phyloP scores from a whole-genome alignment of 345 rosid genomes.

The Psidium friedrichsthalianum region DNA sequence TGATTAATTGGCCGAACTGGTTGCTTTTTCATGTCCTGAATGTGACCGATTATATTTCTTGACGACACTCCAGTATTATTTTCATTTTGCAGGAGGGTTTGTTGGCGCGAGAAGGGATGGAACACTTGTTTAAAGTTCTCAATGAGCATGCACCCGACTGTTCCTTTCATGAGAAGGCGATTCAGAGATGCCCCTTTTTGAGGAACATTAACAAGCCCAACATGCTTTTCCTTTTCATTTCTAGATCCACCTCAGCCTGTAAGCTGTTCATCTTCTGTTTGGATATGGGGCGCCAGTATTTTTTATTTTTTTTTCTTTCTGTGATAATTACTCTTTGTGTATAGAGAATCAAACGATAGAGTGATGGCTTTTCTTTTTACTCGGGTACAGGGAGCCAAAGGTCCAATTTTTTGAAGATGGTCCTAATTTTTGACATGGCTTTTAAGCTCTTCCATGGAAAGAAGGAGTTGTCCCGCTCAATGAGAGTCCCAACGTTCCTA shows the following conservation, averaged over 20 bases:
- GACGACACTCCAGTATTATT: background rate
- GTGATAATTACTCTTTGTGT: no score
- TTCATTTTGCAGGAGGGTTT: background rate
- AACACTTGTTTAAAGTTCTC: conserved; percentile 22
- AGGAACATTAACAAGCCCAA: conserved; percentile 73
- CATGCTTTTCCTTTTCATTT: conserved; percentile 54
- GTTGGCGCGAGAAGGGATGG: conserved; percentile 14
- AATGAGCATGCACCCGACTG: conserved; percentile 33
- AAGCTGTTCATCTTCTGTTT: background rate
- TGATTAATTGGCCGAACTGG: background rate
- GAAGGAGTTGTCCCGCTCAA: conserved; percentile 79
- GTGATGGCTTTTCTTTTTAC: background rate
- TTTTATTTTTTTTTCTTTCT: background rate
- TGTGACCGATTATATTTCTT: background rate
- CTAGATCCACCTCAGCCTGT: conserved; percentile 35
- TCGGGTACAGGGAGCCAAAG: conserved; percentile 49
- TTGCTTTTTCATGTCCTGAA: background rate
- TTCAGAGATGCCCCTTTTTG: conserved; percentile 70
- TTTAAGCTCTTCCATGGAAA: conserved; percentile 82
- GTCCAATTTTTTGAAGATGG: conserved; percentile 92
- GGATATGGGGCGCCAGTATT: background rate
- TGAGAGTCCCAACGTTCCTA: conserved; percentile 14
- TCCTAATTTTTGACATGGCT: conserved; percentile 56
- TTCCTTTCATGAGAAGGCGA: conserved; percentile 30
- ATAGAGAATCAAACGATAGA: background rate